phyloP scores from a whole-genome alignment of 257 asterid genomes.

The Orobanche coerulescens region DNA sequence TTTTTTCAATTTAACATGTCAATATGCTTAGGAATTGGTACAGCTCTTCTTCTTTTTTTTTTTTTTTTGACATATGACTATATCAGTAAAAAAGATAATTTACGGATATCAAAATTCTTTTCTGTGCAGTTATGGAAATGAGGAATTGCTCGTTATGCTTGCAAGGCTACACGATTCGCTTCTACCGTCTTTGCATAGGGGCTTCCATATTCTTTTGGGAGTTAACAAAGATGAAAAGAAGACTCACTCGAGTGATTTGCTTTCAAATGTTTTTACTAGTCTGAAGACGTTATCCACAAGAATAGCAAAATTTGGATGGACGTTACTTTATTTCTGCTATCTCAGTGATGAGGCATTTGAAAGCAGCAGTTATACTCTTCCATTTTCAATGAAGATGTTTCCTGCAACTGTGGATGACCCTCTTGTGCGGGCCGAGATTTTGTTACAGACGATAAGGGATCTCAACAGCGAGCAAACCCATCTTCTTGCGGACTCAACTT shows the following conservation, averaged over 20 bases:
- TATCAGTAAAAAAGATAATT: background rate
- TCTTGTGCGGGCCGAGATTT: constrained; percentile 69
- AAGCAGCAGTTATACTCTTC: constrained; percentile 34
- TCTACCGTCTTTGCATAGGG: constrained; percentile 67
- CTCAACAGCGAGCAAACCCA: constrained; percentile 35
- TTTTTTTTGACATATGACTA: background rate
- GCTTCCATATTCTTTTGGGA: constrained; percentile 44
- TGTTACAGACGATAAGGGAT: constrained; percentile 64
- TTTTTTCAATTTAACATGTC: background rate
- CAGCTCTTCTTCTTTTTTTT: no score
- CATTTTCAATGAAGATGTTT: constrained; percentile 69
- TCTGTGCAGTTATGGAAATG: constrained; percentile 68
- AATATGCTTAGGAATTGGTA: background rate
- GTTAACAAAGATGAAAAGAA: constrained; percentile 27
- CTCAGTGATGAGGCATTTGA: constrained; percentile 77
- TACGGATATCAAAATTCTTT: constrained; percentile 12
- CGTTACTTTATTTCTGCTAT: constrained; percentile 57
- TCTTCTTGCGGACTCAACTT: constrained; percentile 27
- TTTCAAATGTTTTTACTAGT: constrained; percentile 47
- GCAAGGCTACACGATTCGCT: constrained; percentile 72
- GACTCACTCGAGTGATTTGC: constrained; percentile 42
- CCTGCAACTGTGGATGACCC: constrained; percentile 94
- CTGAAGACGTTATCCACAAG: constrained; percentile 59
- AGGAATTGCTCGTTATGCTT: constrained; percentile 66
- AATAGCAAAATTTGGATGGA: constrained; percentile 73